A percentile compares a stretch with the other conserved stretches of the same genome.
These are phyloP conservation scores for Jackrogersella minutella DNA, from an alignment of 495 filamentous ascomycete genomes.

Conservation along the genomic window DNA sequence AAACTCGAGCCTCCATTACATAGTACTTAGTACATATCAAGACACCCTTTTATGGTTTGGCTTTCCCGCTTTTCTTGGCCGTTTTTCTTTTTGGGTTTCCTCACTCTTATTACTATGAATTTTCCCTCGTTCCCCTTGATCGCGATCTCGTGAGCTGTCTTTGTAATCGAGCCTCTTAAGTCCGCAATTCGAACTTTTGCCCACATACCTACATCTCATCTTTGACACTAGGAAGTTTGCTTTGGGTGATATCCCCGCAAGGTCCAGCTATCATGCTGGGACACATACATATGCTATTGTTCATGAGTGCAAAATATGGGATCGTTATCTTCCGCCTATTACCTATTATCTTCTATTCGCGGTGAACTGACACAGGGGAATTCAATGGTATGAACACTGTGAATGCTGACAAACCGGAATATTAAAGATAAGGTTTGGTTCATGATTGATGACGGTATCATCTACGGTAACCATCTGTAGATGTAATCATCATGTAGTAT, in stretches of 20 bases:
- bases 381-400: neutral
- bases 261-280: neutral
- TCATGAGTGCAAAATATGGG: neutral
- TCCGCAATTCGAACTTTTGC: slow-evolving; percentile 6
- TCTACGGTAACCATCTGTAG: slow-evolving; percentile 9
- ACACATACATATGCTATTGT: neutral
- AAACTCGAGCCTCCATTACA: slow-evolving; percentile 32
- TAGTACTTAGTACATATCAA: neutral
- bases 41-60: slow-evolving; percentile 1
- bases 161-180: slow-evolving; percentile 23
- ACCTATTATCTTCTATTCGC: neutral
- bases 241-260: slow-evolving; percentile 10
- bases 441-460: slow-evolving; percentile 26
- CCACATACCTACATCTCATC: neutral
- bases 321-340: slow-evolving; percentile 29
- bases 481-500: slow-evolving; percentile 10
- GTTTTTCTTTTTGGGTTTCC: neutral
- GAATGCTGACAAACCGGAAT: slow-evolving; percentile 22
- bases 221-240: slow-evolving; percentile 2
- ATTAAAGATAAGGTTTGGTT: slow-evolving; percentile 35
- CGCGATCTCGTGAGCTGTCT: slow-evolving; percentile 24
- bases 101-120: neutral
- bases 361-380: neutral
- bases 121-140: slow-evolving; percentile 17
- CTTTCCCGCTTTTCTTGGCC: slow-evolving; percentile 21